Evolutionary conservation across 345 rosid species (phyloP).

Genomic region (Linum trigynum): DNA sequence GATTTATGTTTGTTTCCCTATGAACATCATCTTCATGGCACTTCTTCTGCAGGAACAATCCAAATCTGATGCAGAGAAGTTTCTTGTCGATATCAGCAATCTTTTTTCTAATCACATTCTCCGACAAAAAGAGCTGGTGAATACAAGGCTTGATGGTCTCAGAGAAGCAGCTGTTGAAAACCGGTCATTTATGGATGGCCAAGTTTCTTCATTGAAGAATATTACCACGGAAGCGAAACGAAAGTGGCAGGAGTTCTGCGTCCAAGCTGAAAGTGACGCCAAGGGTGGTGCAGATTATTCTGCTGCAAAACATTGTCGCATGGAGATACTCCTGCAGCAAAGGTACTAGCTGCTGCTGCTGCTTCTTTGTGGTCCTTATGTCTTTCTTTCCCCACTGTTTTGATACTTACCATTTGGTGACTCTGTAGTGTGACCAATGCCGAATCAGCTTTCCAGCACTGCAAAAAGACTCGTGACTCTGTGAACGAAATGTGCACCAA

Average conservation of each 20-base stretch:
- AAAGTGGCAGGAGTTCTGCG: constrained; percentile 75
- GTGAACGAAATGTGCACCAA: constrained; percentile 49
- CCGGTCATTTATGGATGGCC: constrained; percentile 57
- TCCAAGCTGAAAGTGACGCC: constrained; percentile 62
- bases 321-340: constrained; percentile 71
- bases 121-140: constrained; percentile 84
- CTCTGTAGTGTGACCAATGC: constrained; percentile 47
- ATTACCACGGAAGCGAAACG: constrained; percentile 80
- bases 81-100: constrained; percentile 66
- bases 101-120: constrained; percentile 60
- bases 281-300: constrained; percentile 59
- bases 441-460: constrained; percentile 62
- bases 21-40: not conserved
- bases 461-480: constrained; percentile 40
- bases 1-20: not conserved
- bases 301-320: constrained; percentile 91
- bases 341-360: constrained; percentile 34
- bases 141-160: constrained; percentile 59
- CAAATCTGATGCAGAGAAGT: constrained; percentile 70
- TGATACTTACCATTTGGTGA: constrained; percentile 3
- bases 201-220: constrained; percentile 49
- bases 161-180: constrained; percentile 48
- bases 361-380: not conserved
- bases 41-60: constrained; percentile 63
- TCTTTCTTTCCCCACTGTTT: not conserved